Evolutionary conservation across 2,329 filamentous ascomycete genomes (phyloP).

Genomic region (Chaetomiaceae sp.): DNA sequence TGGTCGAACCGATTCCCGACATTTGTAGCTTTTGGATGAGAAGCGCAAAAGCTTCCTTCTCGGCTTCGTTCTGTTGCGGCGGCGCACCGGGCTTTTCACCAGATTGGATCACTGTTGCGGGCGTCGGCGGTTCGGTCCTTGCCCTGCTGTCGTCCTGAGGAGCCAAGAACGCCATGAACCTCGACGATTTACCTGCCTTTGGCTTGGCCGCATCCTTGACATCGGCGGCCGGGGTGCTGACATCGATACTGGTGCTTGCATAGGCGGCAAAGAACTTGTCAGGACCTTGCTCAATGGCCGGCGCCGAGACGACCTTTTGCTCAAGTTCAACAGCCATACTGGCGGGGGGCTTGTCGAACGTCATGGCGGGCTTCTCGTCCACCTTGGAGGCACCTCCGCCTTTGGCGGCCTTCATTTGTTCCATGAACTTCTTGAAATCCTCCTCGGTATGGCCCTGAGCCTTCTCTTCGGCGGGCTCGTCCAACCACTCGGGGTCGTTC

Average conservation of each 20-base stretch:
- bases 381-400: constrained; percentile 30
- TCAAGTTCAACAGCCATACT: constrained; percentile 40
- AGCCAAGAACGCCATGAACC: constrained; percentile 78
- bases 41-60: constrained; percentile 80
- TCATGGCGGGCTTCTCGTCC: constrained; percentile 33
- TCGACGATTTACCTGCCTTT: constrained; percentile 65
- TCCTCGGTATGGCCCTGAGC: constrained; percentile 72
- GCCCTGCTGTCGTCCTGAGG: constrained; percentile 48
- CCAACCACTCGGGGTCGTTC: constrained; percentile 87
- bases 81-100: constrained; percentile 24
- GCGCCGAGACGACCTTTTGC: constrained; percentile 49
- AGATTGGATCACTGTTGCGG: constrained; percentile 28
- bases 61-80: constrained; percentile 46
- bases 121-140: constrained; percentile 44
- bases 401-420: constrained; percentile 71
- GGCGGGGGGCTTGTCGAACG: constrained; percentile 29
- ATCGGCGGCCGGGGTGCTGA: constrained; percentile 34
- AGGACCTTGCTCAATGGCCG: constrained; percentile 59
- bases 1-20: constrained; percentile 40
- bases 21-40: constrained; percentile 75
- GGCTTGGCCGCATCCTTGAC: constrained; percentile 44
- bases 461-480: constrained; percentile 64
- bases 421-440: constrained; percentile 93
- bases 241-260: constrained; percentile 37
- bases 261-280: constrained; percentile 71